Conservation (phyloP, 805 yeast genomes). For the Candida krabiensis region DNA sequence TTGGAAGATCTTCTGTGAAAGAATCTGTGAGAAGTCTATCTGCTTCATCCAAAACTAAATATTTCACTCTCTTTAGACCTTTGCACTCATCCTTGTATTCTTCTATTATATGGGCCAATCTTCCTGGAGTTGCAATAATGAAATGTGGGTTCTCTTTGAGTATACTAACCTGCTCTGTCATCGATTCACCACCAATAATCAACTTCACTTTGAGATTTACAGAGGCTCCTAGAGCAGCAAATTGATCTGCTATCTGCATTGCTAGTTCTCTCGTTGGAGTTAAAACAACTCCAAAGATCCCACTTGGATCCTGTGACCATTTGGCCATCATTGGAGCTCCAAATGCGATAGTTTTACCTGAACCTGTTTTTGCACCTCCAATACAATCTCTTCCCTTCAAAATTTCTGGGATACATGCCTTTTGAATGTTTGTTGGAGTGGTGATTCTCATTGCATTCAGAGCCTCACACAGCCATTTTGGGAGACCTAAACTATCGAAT, state of each 20-base stretch:
- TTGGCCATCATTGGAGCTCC: constrained; percentile 94
- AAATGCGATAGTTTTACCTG: constrained; percentile 97
- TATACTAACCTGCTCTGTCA: constrained; percentile 82
- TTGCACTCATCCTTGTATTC: constrained; percentile 86
- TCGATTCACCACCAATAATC: constrained; percentile 93
- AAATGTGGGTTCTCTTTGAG: constrained; percentile 87
- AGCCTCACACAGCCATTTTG: constrained; percentile 85
- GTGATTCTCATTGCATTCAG: constrained; percentile 77
- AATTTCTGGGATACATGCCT: constrained; percentile 85
- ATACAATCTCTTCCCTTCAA: constrained; percentile 85
- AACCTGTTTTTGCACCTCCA: constrained; percentile 98
- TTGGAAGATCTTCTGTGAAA: constrained; percentile 74
- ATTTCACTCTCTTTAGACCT: constrained; percentile 77
- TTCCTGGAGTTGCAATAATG: constrained; percentile 95
- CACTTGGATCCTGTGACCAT: constrained; percentile 95
- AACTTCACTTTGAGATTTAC: constrained; percentile 84
- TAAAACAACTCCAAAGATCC: constrained; percentile 82
- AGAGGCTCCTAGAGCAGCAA: constrained; percentile 85
- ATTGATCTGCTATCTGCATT: constrained; percentile 94
- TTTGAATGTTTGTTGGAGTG: constrained; percentile 84
- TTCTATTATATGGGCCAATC: constrained; percentile 84
- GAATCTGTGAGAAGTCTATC: constrained; percentile 85
- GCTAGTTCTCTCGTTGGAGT: constrained; percentile 97
- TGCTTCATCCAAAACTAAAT: constrained; percentile 91
- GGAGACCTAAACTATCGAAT: constrained; percentile 58